These are phyloP conservation scores for Neospora caninum DNA, from an alignment of 169 alveolate genomes.

Conservation along the genomic window DNA sequence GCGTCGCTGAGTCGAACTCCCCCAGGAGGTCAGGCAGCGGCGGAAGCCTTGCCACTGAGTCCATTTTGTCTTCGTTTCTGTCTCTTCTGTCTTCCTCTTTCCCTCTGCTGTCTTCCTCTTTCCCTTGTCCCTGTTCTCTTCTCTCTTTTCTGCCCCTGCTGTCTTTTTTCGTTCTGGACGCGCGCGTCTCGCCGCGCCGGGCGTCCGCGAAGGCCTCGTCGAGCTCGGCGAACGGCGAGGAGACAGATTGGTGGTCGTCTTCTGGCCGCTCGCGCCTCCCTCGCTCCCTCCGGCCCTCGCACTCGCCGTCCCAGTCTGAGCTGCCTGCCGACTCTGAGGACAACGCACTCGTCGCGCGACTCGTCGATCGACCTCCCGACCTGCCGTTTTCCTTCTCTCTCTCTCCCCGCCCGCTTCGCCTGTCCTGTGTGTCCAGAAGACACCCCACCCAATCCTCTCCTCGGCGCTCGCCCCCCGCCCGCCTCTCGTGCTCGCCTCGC, in stretches of 20 bases:
- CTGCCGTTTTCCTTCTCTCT: not conserved
- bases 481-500: not conserved
- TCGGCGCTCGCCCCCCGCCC: not conserved
- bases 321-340: not conserved
- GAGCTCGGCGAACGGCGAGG: not conserved
- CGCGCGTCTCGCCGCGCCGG: not conserved
- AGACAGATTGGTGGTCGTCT: too few species aligned
- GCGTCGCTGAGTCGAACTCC: not conserved
- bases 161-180: not conserved
- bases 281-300: not conserved
- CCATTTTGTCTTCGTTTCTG: not conserved
- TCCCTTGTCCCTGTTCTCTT: not conserved
- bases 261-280: too few species aligned
- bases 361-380: not conserved
- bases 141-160: not conserved
- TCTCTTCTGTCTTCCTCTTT: not conserved
- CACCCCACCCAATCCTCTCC: not conserved
- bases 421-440: not conserved
- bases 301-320: not conserved
- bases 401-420: not conserved
- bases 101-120: not conserved
- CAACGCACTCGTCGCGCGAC: not conserved
- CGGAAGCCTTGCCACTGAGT: not conserved
- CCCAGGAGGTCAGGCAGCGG: constrained; percentile 17
- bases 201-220: not conserved